Conservation (phyloP, 169 alveolate genomes). For the Theileria parva region DNA sequence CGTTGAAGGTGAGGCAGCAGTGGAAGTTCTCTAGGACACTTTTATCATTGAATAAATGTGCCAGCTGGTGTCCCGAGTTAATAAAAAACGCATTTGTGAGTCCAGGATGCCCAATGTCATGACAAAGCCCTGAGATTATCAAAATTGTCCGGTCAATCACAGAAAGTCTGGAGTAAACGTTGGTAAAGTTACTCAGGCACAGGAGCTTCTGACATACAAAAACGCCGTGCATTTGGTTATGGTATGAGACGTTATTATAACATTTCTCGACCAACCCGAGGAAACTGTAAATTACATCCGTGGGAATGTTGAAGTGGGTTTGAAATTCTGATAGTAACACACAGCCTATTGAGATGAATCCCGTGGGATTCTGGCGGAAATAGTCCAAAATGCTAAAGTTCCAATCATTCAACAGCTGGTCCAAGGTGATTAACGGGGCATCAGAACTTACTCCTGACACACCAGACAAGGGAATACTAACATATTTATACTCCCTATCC, state of each 20-base stretch:
- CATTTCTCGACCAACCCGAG: conserved; percentile 64
- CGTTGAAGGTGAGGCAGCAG: conserved; percentile 84
- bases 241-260: conserved; percentile 74
- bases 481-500: too few relatives aligned
- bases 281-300: conserved; percentile 37
- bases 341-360: conserved; percentile 54
- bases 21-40: conserved; percentile 92
- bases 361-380: conserved; percentile 45
- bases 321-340: conserved; percentile 18
- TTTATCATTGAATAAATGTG: conserved; percentile 88
- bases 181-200: conserved; percentile 65
- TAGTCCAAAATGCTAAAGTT: conserved; percentile 68
- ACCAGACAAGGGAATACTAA: too few relatives aligned
- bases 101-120: conserved; percentile 92
- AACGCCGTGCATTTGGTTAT: conserved; percentile 74
- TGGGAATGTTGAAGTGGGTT: conserved; percentile 22
- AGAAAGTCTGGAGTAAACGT: conserved; percentile 68
- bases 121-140: conserved; percentile 86
- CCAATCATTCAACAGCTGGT: conserved; percentile 65
- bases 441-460: too few relatives aligned
- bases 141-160: conserved; percentile 74
- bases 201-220: conserved; percentile 76
- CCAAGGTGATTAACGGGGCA: neutral
- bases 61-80: conserved; percentile 81
- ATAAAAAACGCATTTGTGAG: conserved; percentile 82